These are phyloP conservation scores for Didymella arachidicola DNA, from an alignment of 2,329 filamentous ascomycete genomes.

Conservation along the genomic window DNA sequence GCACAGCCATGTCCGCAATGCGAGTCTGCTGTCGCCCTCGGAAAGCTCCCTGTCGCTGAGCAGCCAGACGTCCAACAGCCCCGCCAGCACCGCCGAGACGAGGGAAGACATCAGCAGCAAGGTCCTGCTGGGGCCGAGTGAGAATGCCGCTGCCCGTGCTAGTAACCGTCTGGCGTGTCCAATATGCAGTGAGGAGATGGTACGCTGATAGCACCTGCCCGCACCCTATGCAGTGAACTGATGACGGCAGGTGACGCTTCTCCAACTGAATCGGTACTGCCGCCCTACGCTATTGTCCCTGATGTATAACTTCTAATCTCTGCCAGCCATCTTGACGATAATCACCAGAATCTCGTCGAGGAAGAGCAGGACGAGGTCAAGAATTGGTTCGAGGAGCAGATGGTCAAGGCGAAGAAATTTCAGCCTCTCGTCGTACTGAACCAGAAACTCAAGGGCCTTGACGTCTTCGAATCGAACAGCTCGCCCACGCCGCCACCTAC, in stretches of 20 bases:
- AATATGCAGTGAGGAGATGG: conserved; percentile 99
- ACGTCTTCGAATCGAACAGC: conserved; percentile 94
- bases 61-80: conserved; percentile 77
- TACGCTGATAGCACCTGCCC: conserved; percentile 51
- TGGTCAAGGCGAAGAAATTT: conserved; percentile 90
- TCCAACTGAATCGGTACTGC: conserved; percentile 76
- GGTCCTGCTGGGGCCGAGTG: conserved; percentile 73
- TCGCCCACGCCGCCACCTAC: conserved; percentile 57
- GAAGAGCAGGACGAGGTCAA: conserved; percentile 93
- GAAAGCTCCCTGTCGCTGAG: conserved; percentile 79
- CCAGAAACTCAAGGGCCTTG: conserved; percentile 89
- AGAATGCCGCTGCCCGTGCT: conserved; percentile 60
- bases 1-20: conserved; percentile 50
- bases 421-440: conserved; percentile 91
- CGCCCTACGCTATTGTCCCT: neutral
- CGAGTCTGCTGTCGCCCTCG: conserved; percentile 66
- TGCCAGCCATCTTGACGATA: conserved; percentile 80
- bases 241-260: conserved; percentile 74
- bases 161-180: conserved; percentile 82
- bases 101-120: conserved; percentile 80
- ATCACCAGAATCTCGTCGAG: conserved; percentile 86
- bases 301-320: conserved; percentile 22
- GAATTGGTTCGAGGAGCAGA: conserved; percentile 95
- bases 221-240: conserved; percentile 31
- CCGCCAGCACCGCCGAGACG: conserved; percentile 71